These are phyloP conservation scores for Bothriochloa decipiens DNA, from an alignment of 176 grass and related monocot genomes.

Conservation along the genomic window DNA sequence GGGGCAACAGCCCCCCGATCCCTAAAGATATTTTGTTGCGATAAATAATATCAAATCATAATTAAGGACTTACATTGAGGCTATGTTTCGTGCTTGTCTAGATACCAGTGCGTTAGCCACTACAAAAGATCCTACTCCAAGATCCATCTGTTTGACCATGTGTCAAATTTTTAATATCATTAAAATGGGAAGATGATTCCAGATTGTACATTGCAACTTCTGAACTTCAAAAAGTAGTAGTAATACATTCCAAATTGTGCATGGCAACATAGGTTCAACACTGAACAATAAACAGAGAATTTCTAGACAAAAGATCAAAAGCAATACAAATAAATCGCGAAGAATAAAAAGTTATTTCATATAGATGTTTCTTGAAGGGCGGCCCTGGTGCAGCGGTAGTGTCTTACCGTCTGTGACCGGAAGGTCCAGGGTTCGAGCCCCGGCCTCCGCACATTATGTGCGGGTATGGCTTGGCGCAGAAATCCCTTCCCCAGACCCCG, in stretches of 20 bases:
- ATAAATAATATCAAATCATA: constrained; percentile 11
- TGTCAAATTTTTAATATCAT: constrained; percentile 42
- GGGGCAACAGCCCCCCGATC: no score
- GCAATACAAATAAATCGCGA: neutral
- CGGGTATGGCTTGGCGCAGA: no score
- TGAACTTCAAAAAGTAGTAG: constrained; percentile 26
- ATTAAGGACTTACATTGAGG: constrained; percentile 53
- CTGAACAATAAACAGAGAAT: neutral
- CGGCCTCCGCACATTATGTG: no score
- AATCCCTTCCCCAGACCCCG: no score
- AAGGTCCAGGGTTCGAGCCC: no score
- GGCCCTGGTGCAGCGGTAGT: no score
- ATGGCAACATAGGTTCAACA: neutral
- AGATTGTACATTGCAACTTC: constrained; percentile 26
- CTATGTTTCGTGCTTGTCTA: constrained; percentile 72
- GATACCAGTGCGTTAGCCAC: constrained; percentile 87
- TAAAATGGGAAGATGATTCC: constrained; percentile 2
- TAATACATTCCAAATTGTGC: neutral
- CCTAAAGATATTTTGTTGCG: constrained; percentile 17
- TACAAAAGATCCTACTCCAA: constrained; percentile 94
- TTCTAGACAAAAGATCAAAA: neutral
- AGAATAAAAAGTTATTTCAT: neutral
- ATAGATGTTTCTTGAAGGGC: neutral
- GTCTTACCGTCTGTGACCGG: no score
- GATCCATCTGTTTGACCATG: constrained; percentile 86